Conservation (phyloP, 208 protist genomes). For the Strigomonas culicis region DNA sequence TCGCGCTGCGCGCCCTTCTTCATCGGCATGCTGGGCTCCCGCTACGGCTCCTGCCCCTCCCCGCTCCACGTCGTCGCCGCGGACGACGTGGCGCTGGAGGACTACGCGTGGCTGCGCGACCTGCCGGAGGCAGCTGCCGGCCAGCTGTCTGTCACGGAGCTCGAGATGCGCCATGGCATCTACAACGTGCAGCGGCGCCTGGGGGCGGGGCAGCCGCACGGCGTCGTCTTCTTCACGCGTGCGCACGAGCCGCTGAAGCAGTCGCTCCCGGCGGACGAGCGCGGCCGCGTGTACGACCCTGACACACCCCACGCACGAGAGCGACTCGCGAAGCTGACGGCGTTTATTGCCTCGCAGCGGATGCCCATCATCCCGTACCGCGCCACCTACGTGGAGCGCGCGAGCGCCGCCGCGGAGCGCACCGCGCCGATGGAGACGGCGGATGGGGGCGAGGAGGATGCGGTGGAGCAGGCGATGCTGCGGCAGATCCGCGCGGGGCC, state of each 20-base stretch:
- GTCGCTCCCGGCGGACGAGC: constrained; percentile 31
- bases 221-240: constrained; percentile 80
- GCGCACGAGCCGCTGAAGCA: constrained; percentile 33
- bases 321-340: constrained; percentile 35
- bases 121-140: constrained; percentile 21
- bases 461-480: constrained; percentile 4
- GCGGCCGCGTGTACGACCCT: constrained; percentile 40
- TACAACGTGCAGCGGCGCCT: constrained; percentile 46
- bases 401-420: background rate
- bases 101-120: constrained; percentile 64
- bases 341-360: constrained; percentile 25
- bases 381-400: constrained; percentile 27
- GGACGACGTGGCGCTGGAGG: constrained; percentile 55
- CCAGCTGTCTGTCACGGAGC: constrained; percentile 91
- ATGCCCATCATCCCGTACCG: constrained; percentile 43
- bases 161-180: constrained; percentile 93
- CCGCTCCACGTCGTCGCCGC: constrained; percentile 70
- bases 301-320: constrained; percentile 36
- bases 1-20: constrained; percentile 94
- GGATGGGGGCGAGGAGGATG: background rate
- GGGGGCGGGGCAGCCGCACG: constrained; percentile 3
- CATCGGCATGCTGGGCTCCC: constrained; percentile 86
- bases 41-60: constrained; percentile 77
- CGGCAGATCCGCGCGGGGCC: background rate
- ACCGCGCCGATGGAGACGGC: background rate